Percentiles rank a stretch among this genome's conserved stretches.
These are phyloP conservation scores for Gracilaria domingensis DNA, from an alignment of 23 red algal species.

Conservation along the genomic window DNA sequence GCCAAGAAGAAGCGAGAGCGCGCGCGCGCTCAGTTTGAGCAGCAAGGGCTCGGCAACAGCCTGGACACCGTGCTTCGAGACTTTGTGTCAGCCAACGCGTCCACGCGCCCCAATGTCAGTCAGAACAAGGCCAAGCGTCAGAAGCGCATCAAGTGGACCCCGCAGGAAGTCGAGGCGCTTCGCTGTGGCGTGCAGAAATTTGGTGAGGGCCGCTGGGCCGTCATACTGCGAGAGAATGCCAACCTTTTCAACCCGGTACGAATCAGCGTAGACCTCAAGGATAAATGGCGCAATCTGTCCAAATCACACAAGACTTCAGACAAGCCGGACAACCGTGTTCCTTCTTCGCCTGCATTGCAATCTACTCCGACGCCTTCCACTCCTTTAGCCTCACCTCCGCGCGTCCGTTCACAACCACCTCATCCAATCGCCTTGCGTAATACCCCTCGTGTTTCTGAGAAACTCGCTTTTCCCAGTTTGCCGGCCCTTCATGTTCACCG, in stretches of 20 bases:
- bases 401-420: background rate
- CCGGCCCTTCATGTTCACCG: conserved; percentile 9
- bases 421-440: background rate
- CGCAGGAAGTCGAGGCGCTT: conserved; percentile 46
- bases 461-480: background rate
- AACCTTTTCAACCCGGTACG: conserved; percentile 29
- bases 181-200: conserved; percentile 35
- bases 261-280: conserved; percentile 64
- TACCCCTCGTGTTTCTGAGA: background rate
- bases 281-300: conserved; percentile 66
- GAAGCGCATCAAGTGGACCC: conserved; percentile 62
- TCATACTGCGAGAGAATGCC: conserved; percentile 62
- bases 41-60: background rate
- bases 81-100: conserved; percentile 31
- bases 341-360: background rate
- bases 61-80: background rate
- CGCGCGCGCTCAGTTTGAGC: conserved; percentile 52
- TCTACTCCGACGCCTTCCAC: background rate
- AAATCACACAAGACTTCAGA: conserved; percentile 22
- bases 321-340: background rate
- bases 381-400: background rate
- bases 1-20: conserved; percentile 55
- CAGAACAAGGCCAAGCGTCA: conserved; percentile 57
- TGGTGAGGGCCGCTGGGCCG: conserved; percentile 63
- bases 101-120: conserved; percentile 53